phyloP scores from a whole-genome alignment of 805 yeast genomes.

The Saccharomycopsis microspora region DNA sequence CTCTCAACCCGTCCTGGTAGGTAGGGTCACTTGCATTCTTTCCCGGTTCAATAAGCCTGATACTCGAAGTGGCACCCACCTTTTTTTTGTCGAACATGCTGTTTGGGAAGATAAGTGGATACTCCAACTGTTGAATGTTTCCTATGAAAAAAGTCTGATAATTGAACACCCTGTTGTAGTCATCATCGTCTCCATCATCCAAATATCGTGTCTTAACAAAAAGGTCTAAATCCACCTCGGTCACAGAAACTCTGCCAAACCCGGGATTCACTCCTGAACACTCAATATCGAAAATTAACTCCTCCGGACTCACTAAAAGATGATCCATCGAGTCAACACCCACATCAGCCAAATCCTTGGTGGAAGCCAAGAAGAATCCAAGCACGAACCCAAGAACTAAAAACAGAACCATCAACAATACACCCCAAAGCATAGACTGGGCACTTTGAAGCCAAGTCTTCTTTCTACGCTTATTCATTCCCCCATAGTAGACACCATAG shows the following conservation, averaged over 20 bases:
- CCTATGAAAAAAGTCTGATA: conserved; percentile 70
- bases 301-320: conserved; percentile 73
- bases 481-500: conserved; percentile 2
- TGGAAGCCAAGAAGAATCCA: conserved; percentile 79
- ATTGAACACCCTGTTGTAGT: conserved; percentile 11
- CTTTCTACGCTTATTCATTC: background rate
- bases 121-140: conserved; percentile 49
- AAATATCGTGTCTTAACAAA: conserved; percentile 53
- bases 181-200: conserved; percentile 12
- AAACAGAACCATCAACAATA: conserved; percentile 34
- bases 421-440: conserved; percentile 23
- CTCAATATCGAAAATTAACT: conserved; percentile 65
- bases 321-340: conserved; percentile 52
- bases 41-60: conserved; percentile 70
- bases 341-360: conserved; percentile 68
- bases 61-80: conserved; percentile 51
- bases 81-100: conserved; percentile 50
- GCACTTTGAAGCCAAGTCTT: conserved; percentile 12
- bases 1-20: conserved; percentile 17
- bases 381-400: conserved; percentile 63
- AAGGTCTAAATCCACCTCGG: conserved; percentile 65
- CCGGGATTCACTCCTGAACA: conserved; percentile 86
- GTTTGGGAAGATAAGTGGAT: conserved; percentile 66
- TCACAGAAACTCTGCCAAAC: conserved; percentile 51
- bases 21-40: conserved; percentile 22